Conservation (phyloP, 202 grass and related monocot species). For the Sporobolus alterniflorus region DNA sequence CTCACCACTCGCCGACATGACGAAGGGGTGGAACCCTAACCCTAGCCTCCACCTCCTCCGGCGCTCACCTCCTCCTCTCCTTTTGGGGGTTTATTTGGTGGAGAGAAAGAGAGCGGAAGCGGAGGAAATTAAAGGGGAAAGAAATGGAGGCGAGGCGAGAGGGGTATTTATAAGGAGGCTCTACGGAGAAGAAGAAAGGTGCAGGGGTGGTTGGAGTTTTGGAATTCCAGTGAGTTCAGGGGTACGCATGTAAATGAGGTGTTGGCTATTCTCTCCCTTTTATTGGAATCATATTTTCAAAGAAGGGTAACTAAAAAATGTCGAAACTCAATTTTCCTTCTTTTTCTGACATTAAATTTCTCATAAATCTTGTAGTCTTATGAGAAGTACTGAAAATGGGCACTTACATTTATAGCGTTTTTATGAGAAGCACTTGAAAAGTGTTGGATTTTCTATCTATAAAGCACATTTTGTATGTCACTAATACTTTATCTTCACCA, state of each 20-base stretch:
- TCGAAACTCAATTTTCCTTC: too few relatives aligned
- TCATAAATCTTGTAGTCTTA: too few relatives aligned
- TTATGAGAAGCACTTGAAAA: too few relatives aligned
- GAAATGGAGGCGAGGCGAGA: neutral
- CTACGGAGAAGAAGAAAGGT: slow-evolving; percentile 10
- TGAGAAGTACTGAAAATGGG: too few relatives aligned
- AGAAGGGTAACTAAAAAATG: too few relatives aligned
- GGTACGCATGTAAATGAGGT: neutral
- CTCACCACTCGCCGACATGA: slow-evolving; percentile 17
- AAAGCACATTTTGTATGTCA: too few relatives aligned
- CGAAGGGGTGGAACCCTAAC: slow-evolving; percentile 16
- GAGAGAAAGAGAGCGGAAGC: slow-evolving; percentile 13
- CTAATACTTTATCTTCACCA: too few relatives aligned
- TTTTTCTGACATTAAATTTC: too few relatives aligned
- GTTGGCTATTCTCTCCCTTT: too few relatives aligned
- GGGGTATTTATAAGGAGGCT: slow-evolving; percentile 43
- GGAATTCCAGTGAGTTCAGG: neutral
- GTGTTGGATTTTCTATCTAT: too few relatives aligned
- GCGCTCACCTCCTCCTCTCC: neutral
- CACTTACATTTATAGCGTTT: too few relatives aligned
- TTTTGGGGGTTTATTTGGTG: slow-evolving; percentile 41
- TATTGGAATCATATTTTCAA: too few relatives aligned
- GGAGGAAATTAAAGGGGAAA: slow-evolving; percentile 26
- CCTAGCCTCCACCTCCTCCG: slow-evolving; percentile 29
- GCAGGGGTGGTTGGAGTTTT: neutral